Evolutionary conservation across 2,329 filamentous ascomycete species (phyloP).

Genomic region (Sporothrix pallida): DNA sequence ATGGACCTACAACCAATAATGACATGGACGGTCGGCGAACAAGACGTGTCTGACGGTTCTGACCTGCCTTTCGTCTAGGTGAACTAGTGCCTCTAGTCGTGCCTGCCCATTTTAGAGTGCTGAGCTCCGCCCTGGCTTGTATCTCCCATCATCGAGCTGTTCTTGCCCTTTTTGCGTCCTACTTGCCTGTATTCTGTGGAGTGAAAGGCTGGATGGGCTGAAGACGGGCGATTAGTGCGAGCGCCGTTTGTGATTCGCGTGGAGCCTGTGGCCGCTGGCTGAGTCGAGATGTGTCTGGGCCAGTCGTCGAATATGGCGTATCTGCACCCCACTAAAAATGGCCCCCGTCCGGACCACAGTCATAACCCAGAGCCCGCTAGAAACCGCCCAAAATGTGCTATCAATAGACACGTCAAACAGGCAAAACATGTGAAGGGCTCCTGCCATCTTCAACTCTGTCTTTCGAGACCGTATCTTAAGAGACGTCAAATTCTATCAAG

Average conservation of each 20-base stretch:
- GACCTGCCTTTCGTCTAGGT: background rate
- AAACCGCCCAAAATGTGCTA: background rate
- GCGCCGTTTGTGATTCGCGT: constrained; percentile 2
- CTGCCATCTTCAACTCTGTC: background rate
- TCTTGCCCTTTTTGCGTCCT: background rate
- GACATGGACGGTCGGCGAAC: too few relatives aligned
- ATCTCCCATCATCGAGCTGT: background rate
- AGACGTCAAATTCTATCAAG: background rate
- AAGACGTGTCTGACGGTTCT: background rate
- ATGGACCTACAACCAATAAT: too few relatives aligned
- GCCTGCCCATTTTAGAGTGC: constrained; percentile 16
- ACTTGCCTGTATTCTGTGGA: background rate
- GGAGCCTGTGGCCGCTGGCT: background rate
- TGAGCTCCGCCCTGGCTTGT: constrained; percentile 7
- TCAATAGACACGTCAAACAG: background rate
- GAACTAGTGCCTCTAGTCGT: background rate
- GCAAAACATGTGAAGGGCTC: background rate
- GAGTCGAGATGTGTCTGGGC: constrained; percentile 9
- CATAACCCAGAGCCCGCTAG: background rate
- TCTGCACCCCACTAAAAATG: background rate
- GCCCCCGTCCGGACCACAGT: constrained; percentile 3
- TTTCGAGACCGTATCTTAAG: background rate
- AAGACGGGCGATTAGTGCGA: background rate
- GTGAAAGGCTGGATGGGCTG: background rate
- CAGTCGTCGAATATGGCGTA: background rate